Percentiles rank a stretch among this genome's conserved stretches.
These are phyloP conservation scores for Thelonectria discophora DNA, from an alignment of 2,329 filamentous ascomycete species.

Conservation along the genomic window DNA sequence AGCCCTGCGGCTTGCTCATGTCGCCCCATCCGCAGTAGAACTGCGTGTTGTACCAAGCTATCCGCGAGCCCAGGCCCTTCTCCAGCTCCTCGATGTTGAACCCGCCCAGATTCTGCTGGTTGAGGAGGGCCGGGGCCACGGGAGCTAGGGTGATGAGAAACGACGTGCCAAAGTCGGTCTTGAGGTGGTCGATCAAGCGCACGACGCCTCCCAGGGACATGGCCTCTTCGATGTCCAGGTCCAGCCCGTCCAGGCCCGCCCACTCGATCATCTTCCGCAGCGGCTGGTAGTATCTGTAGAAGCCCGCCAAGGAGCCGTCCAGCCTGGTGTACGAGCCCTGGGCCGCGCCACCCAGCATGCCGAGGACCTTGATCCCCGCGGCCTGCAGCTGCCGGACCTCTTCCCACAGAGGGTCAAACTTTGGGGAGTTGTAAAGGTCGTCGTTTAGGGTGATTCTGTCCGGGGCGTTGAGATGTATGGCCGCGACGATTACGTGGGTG, in stretches of 20 bases:
- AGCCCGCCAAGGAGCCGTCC: constrained; percentile 65
- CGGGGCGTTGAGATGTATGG: constrained; percentile 77
- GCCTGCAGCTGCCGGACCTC: constrained; percentile 77
- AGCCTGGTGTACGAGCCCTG: constrained; percentile 70
- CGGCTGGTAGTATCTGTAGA: constrained; percentile 78
- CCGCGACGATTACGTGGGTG: constrained; percentile 84
- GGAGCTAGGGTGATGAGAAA: constrained; percentile 84
- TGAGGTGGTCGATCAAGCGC: constrained; percentile 71
- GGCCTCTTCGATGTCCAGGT: constrained; percentile 79
- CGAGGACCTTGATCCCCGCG: constrained; percentile 78
- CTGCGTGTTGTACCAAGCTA: constrained; percentile 86
- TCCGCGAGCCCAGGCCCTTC: constrained; percentile 65
- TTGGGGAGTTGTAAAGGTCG: constrained; percentile 68
- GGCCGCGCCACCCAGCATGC: constrained; percentile 86
- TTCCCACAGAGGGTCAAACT: constrained; percentile 77
- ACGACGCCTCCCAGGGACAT: constrained; percentile 73
- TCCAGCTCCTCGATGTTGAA: constrained; percentile 81
- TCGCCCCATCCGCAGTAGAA: constrained; percentile 89
- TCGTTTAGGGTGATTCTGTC: constrained; percentile 80
- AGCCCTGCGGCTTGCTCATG: constrained; percentile 52
- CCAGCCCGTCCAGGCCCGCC: constrained; percentile 71
- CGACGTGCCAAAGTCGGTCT: constrained; percentile 69
- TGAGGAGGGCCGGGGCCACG: constrained; percentile 74
- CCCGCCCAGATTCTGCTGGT: constrained; percentile 71
- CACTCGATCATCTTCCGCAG: constrained; percentile 69